phyloP scores from a whole-genome alignment of 768 basidiomycete species.

The Leccinum sublutescens region DNA sequence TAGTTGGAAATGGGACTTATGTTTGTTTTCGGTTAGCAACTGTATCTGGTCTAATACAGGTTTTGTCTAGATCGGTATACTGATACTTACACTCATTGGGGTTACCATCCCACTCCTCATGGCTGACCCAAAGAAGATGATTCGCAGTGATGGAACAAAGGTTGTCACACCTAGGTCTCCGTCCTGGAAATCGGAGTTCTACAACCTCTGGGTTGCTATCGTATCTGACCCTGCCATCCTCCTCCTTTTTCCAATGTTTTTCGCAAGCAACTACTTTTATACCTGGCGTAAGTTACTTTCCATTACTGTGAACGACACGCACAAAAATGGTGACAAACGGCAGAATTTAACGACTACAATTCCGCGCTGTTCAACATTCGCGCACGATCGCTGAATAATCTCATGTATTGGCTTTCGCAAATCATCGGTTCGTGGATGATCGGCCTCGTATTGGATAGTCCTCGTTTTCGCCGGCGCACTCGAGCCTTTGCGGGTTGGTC shows the following conservation, averaged over 20 bases:
- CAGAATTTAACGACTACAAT: slow-evolving; percentile 81
- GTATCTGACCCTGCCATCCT: slow-evolving; percentile 69
- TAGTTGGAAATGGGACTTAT: slow-evolving; percentile 74
- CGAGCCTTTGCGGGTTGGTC: slow-evolving; percentile 73
- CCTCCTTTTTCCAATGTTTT: slow-evolving; percentile 84
- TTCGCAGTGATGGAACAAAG: slow-evolving; percentile 73
- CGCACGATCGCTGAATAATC: slow-evolving; percentile 70
- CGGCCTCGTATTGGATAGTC: slow-evolving; percentile 64
- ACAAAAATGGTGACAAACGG: slow-evolving; percentile 4
- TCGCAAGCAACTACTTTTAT: slow-evolving; percentile 83
- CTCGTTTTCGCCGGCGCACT: slow-evolving; percentile 53
- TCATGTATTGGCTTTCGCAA: slow-evolving; percentile 79
- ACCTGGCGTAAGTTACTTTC: slow-evolving; percentile 62
- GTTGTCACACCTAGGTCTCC: slow-evolving; percentile 62
- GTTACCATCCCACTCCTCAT: slow-evolving; percentile 65
- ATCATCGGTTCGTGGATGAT: slow-evolving; percentile 73
- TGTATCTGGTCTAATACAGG: background rate
- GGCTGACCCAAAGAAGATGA: slow-evolving; percentile 68
- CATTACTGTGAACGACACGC: background rate
- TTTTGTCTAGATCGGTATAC: slow-evolving; percentile 62
- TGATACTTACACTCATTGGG: slow-evolving; percentile 70
- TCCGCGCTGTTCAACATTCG: slow-evolving; percentile 79
- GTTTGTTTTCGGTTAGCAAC: slow-evolving; percentile 39
- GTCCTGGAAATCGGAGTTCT: slow-evolving; percentile 75
- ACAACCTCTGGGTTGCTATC: slow-evolving; percentile 65